A percentile compares a stretch with the other conserved stretches of the same genome.
Conservation (phyloP, 2,329 filamentous ascomycete genomes). For the Annulohypoxylon truncatum region DNA sequence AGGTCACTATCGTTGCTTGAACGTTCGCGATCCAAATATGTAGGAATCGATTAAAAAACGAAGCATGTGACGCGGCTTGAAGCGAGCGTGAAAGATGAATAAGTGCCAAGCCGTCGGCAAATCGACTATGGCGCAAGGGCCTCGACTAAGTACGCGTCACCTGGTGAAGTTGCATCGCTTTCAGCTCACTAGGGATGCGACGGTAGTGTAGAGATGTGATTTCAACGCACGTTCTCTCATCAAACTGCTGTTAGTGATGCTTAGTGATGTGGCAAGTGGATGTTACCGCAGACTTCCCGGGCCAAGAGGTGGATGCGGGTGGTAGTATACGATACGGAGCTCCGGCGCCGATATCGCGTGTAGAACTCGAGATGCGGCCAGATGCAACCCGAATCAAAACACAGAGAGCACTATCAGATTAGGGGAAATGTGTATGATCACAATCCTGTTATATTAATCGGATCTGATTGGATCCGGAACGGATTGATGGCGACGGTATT, state of each 20-base stretch:
- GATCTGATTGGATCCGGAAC: not conserved
- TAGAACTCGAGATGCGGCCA: not conserved
- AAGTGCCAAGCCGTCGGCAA: conserved; percentile 24
- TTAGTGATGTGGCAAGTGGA: not conserved
- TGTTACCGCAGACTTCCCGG: not conserved
- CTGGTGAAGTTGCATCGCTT: conserved; percentile 6
- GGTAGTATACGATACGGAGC: not conserved
- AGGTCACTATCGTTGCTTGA: conserved; percentile 48
- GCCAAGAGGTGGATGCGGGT: not conserved
- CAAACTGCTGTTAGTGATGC: not conserved
- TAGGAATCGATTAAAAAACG: not conserved
- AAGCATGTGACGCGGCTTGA: not conserved
- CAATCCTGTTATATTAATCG: not conserved
- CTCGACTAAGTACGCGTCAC: not conserved
- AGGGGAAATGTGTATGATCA: conserved; percentile 4
- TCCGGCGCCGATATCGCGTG: not conserved
- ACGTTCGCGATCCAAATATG: not conserved
- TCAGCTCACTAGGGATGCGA: conserved; percentile 1
- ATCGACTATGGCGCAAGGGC: not conserved
- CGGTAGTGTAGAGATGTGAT: not conserved
- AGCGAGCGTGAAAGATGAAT: not conserved
- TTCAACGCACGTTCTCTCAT: not conserved
- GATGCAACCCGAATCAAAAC: not conserved
- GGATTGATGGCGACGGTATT: conserved; percentile 21
- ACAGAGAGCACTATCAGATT: not conserved